A percentile compares a stretch with the other conserved stretches of the same genome.
Conservation (phyloP, 2,329 filamentous ascomycete species). For the Colletotrichum sp. region DNA sequence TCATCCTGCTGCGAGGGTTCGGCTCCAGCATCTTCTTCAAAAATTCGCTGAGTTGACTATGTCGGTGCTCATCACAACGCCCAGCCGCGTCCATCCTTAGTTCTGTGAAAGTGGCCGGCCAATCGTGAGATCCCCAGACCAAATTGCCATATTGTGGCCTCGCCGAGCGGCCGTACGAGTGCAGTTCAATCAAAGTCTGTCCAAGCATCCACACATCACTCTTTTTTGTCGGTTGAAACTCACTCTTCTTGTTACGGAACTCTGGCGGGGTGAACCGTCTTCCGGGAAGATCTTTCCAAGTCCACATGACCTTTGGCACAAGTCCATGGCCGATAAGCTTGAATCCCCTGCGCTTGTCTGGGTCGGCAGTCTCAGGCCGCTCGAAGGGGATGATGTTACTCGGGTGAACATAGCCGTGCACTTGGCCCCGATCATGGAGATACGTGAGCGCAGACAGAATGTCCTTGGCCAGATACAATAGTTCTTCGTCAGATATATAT, state of each 20-base stretch:
- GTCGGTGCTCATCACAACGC: background rate
- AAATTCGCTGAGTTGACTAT: background rate
- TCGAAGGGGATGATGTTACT: background rate
- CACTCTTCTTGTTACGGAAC: background rate
- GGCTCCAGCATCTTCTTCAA: background rate
- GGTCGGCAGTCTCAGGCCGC: too few species aligned
- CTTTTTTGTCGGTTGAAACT: background rate
- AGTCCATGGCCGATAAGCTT: constrained; percentile 14
- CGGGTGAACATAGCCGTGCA: background rate
- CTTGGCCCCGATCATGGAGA: background rate
- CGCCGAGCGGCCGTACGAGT: background rate
- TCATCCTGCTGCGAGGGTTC: background rate
- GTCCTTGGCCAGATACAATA: background rate
- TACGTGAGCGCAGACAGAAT: background rate
- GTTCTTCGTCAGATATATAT: background rate
- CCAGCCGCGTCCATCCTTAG: too few species aligned
- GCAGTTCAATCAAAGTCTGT: background rate
- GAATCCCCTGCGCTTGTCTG: background rate
- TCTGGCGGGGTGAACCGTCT: background rate
- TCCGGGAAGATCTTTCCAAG: background rate
- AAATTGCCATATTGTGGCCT: too few species aligned
- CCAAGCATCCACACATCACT: constrained; percentile 14
- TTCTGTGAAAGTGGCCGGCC: too few species aligned
- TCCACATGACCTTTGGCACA: background rate
- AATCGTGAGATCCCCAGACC: background rate